Evolutionary conservation across 768 basidiomycete species (phyloP).

Genomic region (Saitozyma podzolica): DNA sequence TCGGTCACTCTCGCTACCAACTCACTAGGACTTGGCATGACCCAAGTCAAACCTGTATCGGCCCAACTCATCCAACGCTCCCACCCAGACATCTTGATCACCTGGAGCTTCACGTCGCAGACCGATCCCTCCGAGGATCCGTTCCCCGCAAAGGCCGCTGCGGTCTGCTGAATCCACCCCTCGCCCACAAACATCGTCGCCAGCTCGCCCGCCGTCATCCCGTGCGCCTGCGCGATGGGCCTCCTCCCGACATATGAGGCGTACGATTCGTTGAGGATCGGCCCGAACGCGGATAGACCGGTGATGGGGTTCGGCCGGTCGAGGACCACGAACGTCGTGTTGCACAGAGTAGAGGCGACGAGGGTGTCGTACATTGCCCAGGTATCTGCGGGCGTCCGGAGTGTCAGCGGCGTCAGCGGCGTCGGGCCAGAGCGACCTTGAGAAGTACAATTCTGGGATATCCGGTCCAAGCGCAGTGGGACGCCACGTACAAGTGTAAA

Average conservation of each 20-base stretch:
- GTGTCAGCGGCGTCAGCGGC: too few relatives aligned
- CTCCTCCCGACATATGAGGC: not conserved
- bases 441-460: too few relatives aligned
- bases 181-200: not conserved
- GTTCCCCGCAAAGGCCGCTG: not conserved
- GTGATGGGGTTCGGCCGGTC: slow-evolving; percentile 1
- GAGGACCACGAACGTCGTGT: not conserved
- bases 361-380: slow-evolving; percentile 1
- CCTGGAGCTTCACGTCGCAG: not conserved
- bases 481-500: not conserved
- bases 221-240: not conserved
- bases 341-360: not conserved
- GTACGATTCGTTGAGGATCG: slow-evolving; percentile 1
- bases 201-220: not conserved
- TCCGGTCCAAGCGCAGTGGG: too few relatives aligned
- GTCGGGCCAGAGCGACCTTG: too few relatives aligned
- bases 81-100: not conserved
- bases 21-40: not conserved
- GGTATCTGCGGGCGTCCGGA: too few relatives aligned
- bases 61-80: not conserved
- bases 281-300: not conserved
- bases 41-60: not conserved
- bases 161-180: not conserved
- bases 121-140: not conserved
- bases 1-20: not conserved